Evolutionary conservation across 2,329 filamentous ascomycete genomes (phyloP), one percentile per base, ranked within the genome.

Genomic region (Fusarium brachygibbosum): DNA sequence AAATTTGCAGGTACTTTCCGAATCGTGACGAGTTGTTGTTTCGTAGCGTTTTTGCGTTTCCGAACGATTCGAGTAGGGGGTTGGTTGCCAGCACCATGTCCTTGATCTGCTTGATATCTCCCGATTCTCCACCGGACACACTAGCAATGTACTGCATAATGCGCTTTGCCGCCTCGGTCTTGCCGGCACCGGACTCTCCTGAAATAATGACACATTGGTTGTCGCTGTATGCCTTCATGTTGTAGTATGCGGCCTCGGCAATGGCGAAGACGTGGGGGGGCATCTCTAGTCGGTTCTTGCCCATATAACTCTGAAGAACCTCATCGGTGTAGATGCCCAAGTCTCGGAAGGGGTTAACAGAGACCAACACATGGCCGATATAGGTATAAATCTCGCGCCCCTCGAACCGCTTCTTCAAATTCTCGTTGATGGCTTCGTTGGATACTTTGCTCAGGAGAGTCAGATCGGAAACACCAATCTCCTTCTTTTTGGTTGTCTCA

Each of bases 191-290:
- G 4, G 96, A 98, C 82, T 99, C 96, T 78, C 96, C 96, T 6
- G 96, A 98, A 74, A 99, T 99, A 81, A 99, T 99, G 73, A 99
- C 95, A 83, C 96, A 98, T 81, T 99, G 96, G 83, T 98, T 98
- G 75, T 98, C 96, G 77, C 93, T 93, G 86, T 99, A 99, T 46
- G 94, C 95, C 81, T 98, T 98, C 96, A 99, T 98, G 84, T 99
- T 98, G 84, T 98, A 98, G 85, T 99, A 99, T 57, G 94, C 82
- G 10, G 95, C 92, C 82, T 99, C 96, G 77, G 96, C 96, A 76
- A 99, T 96, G 65, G 94, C 95, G 79, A 98, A 99, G 73, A 99
- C 96, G 81, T 99, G 96, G 11, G 96, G 96, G 29, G 94, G 92
- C 83, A 93, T 90, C 83, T 99, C 96, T 71, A 99, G 87, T 71